phyloP scores from a whole-genome alignment of 768 basidiomycete species.

The Amanita molliuscula region DNA sequence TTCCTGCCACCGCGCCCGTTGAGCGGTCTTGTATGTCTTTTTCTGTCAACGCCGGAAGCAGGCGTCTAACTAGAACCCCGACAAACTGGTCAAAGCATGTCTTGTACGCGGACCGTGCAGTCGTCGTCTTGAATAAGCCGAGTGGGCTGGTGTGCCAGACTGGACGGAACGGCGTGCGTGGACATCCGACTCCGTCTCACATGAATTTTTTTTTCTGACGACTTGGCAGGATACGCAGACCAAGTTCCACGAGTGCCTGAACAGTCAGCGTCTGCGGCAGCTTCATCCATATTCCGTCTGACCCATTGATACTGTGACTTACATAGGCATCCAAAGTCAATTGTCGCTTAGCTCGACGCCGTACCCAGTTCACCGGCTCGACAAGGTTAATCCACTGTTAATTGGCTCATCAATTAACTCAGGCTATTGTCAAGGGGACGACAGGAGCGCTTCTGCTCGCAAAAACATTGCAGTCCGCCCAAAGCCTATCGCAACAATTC shows the following conservation, averaged over 20 bases:
- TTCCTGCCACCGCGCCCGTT: background rate
- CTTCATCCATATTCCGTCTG: background rate
- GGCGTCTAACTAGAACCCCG: background rate
- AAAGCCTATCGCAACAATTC: conserved; percentile 48
- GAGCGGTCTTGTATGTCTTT: background rate
- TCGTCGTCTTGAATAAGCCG: conserved; percentile 55
- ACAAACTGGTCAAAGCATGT: conserved; percentile 8
- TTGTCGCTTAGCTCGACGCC: conserved; percentile 26
- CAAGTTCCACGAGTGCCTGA: conserved; percentile 1
- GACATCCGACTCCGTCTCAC: background rate
- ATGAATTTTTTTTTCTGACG: background rate
- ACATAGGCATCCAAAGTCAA: conserved; percentile 17
- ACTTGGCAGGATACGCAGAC: background rate
- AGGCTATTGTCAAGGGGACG: conserved; percentile 31
- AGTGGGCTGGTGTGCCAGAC: conserved; percentile 46
- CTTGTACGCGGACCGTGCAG: conserved; percentile 42
- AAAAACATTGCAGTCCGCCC: conserved; percentile 29
- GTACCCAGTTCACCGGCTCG: conserved; percentile 51
- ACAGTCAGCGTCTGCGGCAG: background rate
- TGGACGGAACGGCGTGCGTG: conserved; percentile 9
- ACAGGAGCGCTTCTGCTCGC: conserved; percentile 56
- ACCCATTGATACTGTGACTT: background rate
- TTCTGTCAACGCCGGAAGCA: background rate
- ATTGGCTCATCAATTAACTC: background rate
- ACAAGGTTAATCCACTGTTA: conserved; percentile 35